Conservation (phyloP, 2,329 filamentous ascomycete species). For the Gremmenia infestans region DNA sequence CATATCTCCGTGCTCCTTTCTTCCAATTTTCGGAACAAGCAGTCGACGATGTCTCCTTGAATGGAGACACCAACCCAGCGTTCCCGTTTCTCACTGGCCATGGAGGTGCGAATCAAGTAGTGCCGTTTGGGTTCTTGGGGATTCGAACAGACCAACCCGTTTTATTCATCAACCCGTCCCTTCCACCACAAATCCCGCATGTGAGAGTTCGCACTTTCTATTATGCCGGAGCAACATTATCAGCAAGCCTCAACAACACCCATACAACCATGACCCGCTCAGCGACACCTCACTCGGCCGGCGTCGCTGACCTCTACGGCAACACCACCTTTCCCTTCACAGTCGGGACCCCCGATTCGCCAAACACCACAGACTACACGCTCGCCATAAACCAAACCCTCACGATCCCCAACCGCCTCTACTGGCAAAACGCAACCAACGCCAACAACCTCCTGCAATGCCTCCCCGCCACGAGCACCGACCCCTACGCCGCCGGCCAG, state of each 20-base stretch:
- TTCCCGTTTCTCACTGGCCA: slow-evolving; percentile 65
- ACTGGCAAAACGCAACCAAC: slow-evolving; percentile 48
- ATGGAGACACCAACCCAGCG: slow-evolving; percentile 41
- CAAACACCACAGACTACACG: slow-evolving; percentile 36
- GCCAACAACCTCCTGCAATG: slow-evolving; percentile 62
- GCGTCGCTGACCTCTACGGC: slow-evolving; percentile 52
- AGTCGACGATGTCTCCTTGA: slow-evolving; percentile 52
- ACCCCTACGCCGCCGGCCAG: slow-evolving; percentile 55
- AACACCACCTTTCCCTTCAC: slow-evolving; percentile 53
- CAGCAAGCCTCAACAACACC: slow-evolving; percentile 55
- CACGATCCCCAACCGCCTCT: slow-evolving; percentile 53
- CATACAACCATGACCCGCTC: slow-evolving; percentile 58
- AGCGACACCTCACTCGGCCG: slow-evolving; percentile 34
- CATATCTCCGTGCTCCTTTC: slow-evolving; percentile 62
- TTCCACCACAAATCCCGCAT: slow-evolving; percentile 55
- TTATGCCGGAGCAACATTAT: slow-evolving; percentile 61
- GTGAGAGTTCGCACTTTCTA: slow-evolving; percentile 59
- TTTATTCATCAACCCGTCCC: slow-evolving; percentile 57
- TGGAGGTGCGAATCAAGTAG: slow-evolving; percentile 63
- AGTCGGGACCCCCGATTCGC: slow-evolving; percentile 40
- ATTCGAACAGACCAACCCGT: slow-evolving; percentile 54
- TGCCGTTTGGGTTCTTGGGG: slow-evolving; percentile 63
- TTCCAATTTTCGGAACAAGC: slow-evolving; percentile 68
- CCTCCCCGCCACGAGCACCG: slow-evolving; percentile 43
- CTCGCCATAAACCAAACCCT: slow-evolving; percentile 47